Evolutionary conservation across 2,329 filamentous ascomycete species (phyloP), one percentile per base, ranked within the genome.

Genomic region (Monosporascus sp.): DNA sequence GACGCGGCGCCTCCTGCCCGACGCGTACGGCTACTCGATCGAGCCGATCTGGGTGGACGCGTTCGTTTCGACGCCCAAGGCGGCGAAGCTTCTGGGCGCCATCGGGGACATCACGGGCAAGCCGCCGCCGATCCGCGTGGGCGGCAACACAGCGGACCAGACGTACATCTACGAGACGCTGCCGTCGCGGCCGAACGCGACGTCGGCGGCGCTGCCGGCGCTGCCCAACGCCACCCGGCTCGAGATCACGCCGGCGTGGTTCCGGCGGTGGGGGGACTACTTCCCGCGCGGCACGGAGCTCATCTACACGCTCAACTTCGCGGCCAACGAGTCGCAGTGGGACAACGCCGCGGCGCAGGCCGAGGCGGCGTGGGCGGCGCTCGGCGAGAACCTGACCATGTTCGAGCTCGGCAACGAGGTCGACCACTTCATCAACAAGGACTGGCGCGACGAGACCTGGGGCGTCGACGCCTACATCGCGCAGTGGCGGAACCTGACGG

Each of bases 321-420:
- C 56, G 17, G 66, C 60, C 51, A 69, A 69, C 57, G 58, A 60
- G 34, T 68, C 67, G 5, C 56, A 38, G 9, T 68, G 61, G 54
- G 58, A 59, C 15, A 65, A 64, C 54, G 64, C 61, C 17, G 62
- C 64, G 6, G 57, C 62, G 6, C 50, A 70, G 54, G 68, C 68
- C 3, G 54, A 58, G 46, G 66, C 65, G 2, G 66, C 54, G 24
- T 61, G 65, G 58, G 55, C 53, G 8, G 63, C 60, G 15, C 60
- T 69, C 1, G 67, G 66, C 17, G 49, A 54, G 18, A 61, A 59
- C 41, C 62, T 70, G n/a, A 54, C 53, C 5, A 53, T 64, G 50
- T 62, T 70, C 48, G 68, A 70, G 62, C 60, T 70, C 17, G 68
- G 68, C 42, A 70, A 70, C 59, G 68, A 70, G 55, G 62, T 70